These are phyloP conservation scores for Cyclotella sp. DNA, from an alignment of 108 stramenopile genomes.

Conservation along the genomic window DNA sequence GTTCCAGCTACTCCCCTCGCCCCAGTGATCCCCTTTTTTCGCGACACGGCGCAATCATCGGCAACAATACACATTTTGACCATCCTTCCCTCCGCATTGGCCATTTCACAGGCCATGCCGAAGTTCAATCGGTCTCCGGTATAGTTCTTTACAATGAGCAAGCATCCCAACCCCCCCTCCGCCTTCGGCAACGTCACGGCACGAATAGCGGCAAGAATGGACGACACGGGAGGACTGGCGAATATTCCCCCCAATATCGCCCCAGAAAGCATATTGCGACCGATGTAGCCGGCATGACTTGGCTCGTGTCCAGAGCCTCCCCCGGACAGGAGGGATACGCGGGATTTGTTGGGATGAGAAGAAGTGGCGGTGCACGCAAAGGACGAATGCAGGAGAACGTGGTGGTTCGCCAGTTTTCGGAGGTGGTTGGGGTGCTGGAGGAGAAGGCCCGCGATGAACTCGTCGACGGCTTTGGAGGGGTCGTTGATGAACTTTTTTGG, in stretches of 20 bases:
- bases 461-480: conserved; percentile 70
- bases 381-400: conserved; percentile 64
- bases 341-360: conserved; percentile 34
- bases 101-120: conserved; percentile 95
- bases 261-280: conserved; percentile 92
- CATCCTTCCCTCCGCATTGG: conserved; percentile 69
- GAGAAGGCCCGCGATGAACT: conserved; percentile 79
- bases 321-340: conserved; percentile 83
- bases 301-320: conserved; percentile 99
- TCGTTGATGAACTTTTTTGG: conserved; percentile 90
- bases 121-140: conserved; percentile 99
- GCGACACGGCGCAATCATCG: conserved; percentile 94
- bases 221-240: conserved; percentile 89
- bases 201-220: conserved; percentile 93
- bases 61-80: conserved; percentile 92
- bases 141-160: conserved; percentile 98
- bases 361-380: conserved; percentile 13
- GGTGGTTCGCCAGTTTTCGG: conserved; percentile 70
- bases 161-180: conserved; percentile 63
- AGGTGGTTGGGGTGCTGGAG: conserved; percentile 80
- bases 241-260: conserved; percentile 98
- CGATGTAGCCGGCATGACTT: conserved; percentile 95
- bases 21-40: conserved; percentile 94
- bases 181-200: conserved; percentile 66
- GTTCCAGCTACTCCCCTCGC: conserved; percentile 97